Base-by-base conservation (phyloP, 352 stramenopile species). In the Thraustochytrium sp. region DNA sequence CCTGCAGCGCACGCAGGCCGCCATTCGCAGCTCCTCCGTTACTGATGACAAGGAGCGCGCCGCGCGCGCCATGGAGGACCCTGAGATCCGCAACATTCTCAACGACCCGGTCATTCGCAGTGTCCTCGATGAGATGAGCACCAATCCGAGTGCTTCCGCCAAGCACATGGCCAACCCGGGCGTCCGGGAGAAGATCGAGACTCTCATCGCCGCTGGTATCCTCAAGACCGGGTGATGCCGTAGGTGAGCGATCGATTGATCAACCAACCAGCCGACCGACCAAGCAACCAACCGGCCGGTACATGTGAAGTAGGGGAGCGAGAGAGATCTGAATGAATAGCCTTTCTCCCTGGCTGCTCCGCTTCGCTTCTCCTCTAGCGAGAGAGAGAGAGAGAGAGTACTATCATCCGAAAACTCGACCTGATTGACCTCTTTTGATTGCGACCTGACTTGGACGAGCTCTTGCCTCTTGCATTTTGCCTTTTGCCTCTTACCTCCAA, bases 161-260 rank as follows among this genome's bases (percentile, higher is more conserved):
- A 88, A 97, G 87, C 95, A 98, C 84, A 90, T 99, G 90, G 86
- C 92, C 84, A 96, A 99, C 90, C 88, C 94, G 0, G 89, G 85
- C 40, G 97, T 99, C 56, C 92, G 95, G 87, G 91, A 90, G 26
- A 99, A 99, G 91, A 98, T 99, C 85, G 91, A 99, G 85, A 99
- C 98, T 88, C 91, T 99, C 38, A 98, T 99, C 88, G 96, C 95
- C 36, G 94, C 97, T 34, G 97, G 97, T 77, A 92, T 99, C 76
- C 86, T 99, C n/a, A 46, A 80, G 51, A 64, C 53, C 68, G 40
- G 40, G 21, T 80, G 76, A n/a, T n/a, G n/a, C n/a, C n/a, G n/a
- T n/a, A n/a, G n/a, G n/a, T n/a, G n/a, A n/a, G n/a, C n/a, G n/a
- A n/a, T n/a, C n/a, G n/a, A n/a, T n/a, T n/a, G n/a, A n/a, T n/a